Evolutionary conservation across 2,329 filamentous ascomycete genomes (phyloP).

Genomic region (Dactylellina haptotyla): DNA sequence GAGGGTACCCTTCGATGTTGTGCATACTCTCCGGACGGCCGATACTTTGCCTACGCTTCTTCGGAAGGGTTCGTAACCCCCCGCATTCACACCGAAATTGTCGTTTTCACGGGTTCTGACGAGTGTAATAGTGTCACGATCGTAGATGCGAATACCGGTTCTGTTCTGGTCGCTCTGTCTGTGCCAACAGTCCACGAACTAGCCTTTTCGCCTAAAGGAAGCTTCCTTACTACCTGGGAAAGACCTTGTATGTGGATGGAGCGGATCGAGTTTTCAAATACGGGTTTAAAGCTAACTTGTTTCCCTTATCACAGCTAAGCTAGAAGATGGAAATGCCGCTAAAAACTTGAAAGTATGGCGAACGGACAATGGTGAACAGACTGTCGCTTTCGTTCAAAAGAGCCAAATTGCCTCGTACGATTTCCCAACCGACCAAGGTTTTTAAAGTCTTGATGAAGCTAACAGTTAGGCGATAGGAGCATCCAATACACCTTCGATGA

Average conservation of each 20-base stretch:
- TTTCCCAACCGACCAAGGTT: background rate
- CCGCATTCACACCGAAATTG: background rate
- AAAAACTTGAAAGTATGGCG: slow-evolving; percentile 99
- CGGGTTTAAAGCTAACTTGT: background rate
- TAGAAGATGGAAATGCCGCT: slow-evolving; percentile 88
- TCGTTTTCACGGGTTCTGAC: slow-evolving; percentile 23
- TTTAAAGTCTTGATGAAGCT: background rate
- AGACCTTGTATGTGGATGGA: slow-evolving; percentile 69
- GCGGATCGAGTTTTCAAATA: slow-evolving; percentile 10
- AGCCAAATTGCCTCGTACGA: slow-evolving; percentile 82
- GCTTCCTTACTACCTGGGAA: slow-evolving; percentile 97
- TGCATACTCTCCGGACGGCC: slow-evolving; percentile 94
- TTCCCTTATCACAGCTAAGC: slow-evolving; percentile 70
- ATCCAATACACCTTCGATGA: slow-evolving; percentile 96
- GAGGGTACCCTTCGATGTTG: slow-evolving; percentile 95
- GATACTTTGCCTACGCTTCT: slow-evolving; percentile 94
- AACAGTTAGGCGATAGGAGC: slow-evolving; percentile 66
- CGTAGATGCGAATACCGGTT: slow-evolving; percentile 80
- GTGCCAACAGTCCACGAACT: slow-evolving; percentile 90
- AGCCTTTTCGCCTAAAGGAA: slow-evolving; percentile 90
- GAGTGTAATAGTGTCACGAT: slow-evolving; percentile 74
- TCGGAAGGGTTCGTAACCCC: slow-evolving; percentile 71
- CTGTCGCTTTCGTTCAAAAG: slow-evolving; percentile 96
- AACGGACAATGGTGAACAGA: slow-evolving; percentile 73
- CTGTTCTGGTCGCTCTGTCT: slow-evolving; percentile 77